Evolutionary conservation across 2,329 filamentous ascomycete genomes (phyloP).

Genomic region (Diaporthe velutina): DNA sequence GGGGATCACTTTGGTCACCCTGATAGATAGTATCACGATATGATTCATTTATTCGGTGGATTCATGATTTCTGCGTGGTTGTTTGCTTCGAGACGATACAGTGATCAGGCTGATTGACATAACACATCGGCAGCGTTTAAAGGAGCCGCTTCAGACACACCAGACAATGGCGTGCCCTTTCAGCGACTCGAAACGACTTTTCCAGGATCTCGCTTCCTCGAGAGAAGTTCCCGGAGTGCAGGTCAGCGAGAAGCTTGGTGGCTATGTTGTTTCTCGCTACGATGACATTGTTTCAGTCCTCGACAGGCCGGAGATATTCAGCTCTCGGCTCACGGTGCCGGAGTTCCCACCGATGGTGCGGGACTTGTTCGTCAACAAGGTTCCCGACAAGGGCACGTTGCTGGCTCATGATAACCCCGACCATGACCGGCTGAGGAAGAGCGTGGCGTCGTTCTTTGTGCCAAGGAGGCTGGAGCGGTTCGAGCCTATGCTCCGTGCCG

Average conservation of each 20-base stretch:
- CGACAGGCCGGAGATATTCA: not conserved
- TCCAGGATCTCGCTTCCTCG: conserved; percentile 11
- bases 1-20: no score
- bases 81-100: no score
- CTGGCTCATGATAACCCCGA: not conserved
- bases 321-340: not conserved
- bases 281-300: conserved; percentile 1
- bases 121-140: not conserved
- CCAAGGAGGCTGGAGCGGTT: not conserved
- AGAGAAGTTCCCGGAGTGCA: not conserved
- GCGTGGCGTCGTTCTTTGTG: conserved; percentile 2
- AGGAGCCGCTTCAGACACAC: not conserved
- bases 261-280: conserved; percentile 4
- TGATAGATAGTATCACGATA: no score
- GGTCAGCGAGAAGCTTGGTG: not conserved
- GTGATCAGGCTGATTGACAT: no score
- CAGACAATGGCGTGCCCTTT: not conserved
- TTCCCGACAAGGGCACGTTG: conserved; percentile 5
- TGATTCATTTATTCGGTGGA: no score
- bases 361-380: not conserved
- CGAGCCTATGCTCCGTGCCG: conserved; percentile 7
- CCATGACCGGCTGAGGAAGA: conserved; percentile 4
- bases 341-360: not conserved
- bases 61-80: not conserved
- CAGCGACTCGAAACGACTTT: conserved; percentile 1